Evolutionary conservation across 2,329 filamentous ascomycete species (phyloP), one percentile per base, ranked within the genome.

Genomic region (Blastomyces percursus): DNA sequence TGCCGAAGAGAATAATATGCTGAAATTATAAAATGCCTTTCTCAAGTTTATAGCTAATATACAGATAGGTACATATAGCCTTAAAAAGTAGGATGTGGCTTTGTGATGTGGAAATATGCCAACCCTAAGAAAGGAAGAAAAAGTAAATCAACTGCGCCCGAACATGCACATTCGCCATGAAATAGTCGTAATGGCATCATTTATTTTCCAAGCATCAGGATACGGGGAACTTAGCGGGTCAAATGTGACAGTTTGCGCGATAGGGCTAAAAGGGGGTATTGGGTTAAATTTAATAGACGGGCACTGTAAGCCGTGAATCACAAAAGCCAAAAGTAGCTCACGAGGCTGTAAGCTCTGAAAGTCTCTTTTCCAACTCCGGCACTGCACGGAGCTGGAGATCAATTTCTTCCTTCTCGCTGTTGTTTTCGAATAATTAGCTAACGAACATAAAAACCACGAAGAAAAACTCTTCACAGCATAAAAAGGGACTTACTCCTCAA

Each of bases 381-480:
- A 97, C 89, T 66, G 91, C 87, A 64, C 94, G 82, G 60, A 99
- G 77, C 73, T 90, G 83, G 59, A 96, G 79, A 64, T 97, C 93
- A 52, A 97, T 80, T 67, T 97, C 93, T 72, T 99, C 94, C 75
- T 89, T 95, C 80, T 97, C 94, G 76, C 82, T 84, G 60, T 66
- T 24, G 14, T 42, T 38, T 27, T 55, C 21, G 12, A 14, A 32
- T 52, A 11, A 61, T 70, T 66, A 69, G 64, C 64, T 12, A 61
- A 65, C 32, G 32, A 61, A 42, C 8, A 32, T 27, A 21, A n/a
- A 6, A 30, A 48, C 6, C 24, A 30, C 27, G 4, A 30, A 30
- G 27, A 30, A 30, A n/a, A n/a, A n/a, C n/a, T n/a, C 35, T 9
- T 24, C 19, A 12, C n/a, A 48, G 6, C 44, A 5, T 11, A 52